phyloP scores from a whole-genome alignment of 2,329 filamentous ascomycete species.

The Pseudocercospora vitis region DNA sequence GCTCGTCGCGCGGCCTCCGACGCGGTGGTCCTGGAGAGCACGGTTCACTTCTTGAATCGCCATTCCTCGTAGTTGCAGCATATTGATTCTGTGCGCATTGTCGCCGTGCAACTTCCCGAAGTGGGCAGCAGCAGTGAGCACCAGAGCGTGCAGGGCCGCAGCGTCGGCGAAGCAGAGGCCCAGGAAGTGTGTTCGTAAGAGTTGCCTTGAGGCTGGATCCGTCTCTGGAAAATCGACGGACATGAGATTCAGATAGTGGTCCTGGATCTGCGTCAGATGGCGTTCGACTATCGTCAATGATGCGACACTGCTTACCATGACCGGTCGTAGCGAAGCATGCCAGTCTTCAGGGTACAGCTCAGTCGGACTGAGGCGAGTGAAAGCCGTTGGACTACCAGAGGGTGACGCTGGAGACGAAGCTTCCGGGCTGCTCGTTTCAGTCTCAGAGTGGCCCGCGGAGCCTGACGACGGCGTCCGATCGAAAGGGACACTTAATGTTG shows the following conservation, averaged over 20 bases:
- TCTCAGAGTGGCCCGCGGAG: constrained; percentile 17
- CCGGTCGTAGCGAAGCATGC: constrained; percentile 38
- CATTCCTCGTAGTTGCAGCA: constrained; percentile 48
- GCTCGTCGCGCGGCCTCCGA: constrained; percentile 32
- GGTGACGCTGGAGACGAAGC: constrained; percentile 26
- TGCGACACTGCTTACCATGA: constrained; percentile 28
- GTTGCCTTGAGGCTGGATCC: constrained; percentile 38
- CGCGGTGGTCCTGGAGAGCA: constrained; percentile 36
- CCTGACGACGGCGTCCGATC: constrained; percentile 16
- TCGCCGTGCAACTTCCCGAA: constrained; percentile 38
- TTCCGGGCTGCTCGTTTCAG: constrained; percentile 31
- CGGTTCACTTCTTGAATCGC: constrained; percentile 48
- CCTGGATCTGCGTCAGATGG: constrained; percentile 24
- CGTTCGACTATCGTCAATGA: not conserved
- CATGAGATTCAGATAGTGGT: constrained; percentile 38
- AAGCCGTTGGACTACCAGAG: not conserved
- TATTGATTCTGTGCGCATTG: constrained; percentile 37
- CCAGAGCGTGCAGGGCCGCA: constrained; percentile 44
- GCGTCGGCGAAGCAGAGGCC: constrained; percentile 45
- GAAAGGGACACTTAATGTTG: constrained; percentile 16
- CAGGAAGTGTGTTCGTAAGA: constrained; percentile 44
- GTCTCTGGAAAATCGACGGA: constrained; percentile 47
- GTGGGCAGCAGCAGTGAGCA: constrained; percentile 46
- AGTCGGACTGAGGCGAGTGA: constrained; percentile 31
- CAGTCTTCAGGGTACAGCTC: constrained; percentile 42